phyloP scores from a whole-genome alignment of 352 stramenopile genomes.

The Sclerospora graminicola region DNA sequence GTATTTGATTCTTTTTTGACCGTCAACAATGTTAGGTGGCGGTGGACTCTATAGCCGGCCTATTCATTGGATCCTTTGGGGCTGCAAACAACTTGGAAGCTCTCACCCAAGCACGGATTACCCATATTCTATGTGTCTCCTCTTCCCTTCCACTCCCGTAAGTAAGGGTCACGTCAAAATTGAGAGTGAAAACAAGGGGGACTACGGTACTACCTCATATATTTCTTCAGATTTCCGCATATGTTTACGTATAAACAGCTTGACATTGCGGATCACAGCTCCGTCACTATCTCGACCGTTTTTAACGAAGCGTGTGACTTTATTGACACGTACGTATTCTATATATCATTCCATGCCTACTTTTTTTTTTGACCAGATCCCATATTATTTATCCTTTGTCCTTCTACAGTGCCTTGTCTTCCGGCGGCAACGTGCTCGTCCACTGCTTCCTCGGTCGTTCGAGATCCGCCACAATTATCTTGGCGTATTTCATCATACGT shows the following conservation, averaged over 20 bases:
- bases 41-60: slow-evolving; percentile 15
- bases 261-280: slow-evolving; percentile 32
- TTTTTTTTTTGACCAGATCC: not conserved
- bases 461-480: slow-evolving; percentile 54
- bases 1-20: too few species aligned
- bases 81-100: slow-evolving; percentile 38
- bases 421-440: slow-evolving; percentile 50
- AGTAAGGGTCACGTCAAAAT: too few species aligned
- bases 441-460: slow-evolving; percentile 67
- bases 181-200: too few species aligned
- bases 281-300: slow-evolving; percentile 25
- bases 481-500: slow-evolving; percentile 50
- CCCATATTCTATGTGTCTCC: slow-evolving; percentile 53
- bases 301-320: slow-evolving; percentile 46
- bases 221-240: slow-evolving; percentile 27
- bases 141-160: slow-evolving; percentile 30
- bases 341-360: not conserved
- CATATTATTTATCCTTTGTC: not conserved
- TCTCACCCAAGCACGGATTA: slow-evolving; percentile 31
- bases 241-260: slow-evolving; percentile 48
- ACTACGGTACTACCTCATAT: not conserved
- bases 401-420: slow-evolving; percentile 23
- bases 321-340: slow-evolving; percentile 34
- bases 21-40: slow-evolving; percentile 20
- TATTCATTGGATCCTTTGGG: slow-evolving; percentile 67